Base-by-base conservation (phyloP, 1,284 basidiomycete genomes). In the Vanrija sp. region DNA sequence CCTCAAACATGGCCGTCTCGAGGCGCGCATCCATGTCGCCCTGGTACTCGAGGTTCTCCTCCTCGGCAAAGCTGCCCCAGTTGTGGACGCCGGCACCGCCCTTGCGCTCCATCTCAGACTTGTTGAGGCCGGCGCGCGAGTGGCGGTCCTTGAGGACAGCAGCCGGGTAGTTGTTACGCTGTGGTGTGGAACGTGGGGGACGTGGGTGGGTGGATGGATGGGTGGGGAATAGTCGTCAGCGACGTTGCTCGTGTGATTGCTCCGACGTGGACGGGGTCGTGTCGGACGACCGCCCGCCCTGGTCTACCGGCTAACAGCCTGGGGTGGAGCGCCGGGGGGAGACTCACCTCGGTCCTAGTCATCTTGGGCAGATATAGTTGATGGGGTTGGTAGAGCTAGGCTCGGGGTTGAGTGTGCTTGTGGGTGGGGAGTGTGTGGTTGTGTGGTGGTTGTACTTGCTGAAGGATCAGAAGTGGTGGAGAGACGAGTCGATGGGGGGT, bases 11-110 rank as follows among this genome's bases (percentile, higher is more conserved):
- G 50, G 52, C 55, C 6, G 57, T 52, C 22, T 78, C 80, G 46
- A 68, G 73, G 75, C 85, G 46, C 2, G 62, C 69, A 50, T 71
- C 69, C 23, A 51, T 43, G 19, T 36, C 38, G 23, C 63, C 71
- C 27, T 62, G 54, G 22, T 53, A 47, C 49, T 66, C 85, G 67
- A 82, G 78, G 57, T 80, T 77, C 41, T 73, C 77, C 75, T 89
- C 85, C 64, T 88, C 79, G 15, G 75, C 75, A 63, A 88, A 72
- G 47, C 80, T 82, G 56, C 89, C 89, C 89, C 89, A 92, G 78
- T 88, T 89, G 77, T 90, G 84, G 3, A 81, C 78, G 38, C 89
- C 89, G 38, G 83, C 84, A 51, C 89, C 89, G 61, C 82, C 79
- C 79, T 93, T 92, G 74, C 84, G 86, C 51, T 54, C 48, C 10